Base-by-base conservation (phyloP, 495 filamentous ascomycete species). In the Penicillium tannophilum region DNA sequence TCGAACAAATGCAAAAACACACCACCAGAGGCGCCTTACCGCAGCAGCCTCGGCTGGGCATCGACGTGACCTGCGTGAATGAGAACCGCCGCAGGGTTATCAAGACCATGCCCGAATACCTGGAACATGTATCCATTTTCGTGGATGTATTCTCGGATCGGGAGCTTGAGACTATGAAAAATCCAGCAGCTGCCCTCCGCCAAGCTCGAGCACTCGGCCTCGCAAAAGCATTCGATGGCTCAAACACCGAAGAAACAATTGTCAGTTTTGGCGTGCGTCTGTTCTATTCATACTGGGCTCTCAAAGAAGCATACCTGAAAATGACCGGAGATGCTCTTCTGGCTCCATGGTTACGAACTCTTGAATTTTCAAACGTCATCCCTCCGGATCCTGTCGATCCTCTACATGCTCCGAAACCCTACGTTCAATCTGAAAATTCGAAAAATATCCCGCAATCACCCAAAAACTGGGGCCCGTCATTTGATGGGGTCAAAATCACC, bases 261-360 rank as follows among this genome's bases (percentile, higher is more conserved):
- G 76, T 88, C 20, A 76, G 82, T 44, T 82, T 81, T 43, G 83
- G 87, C 31, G 76, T 95, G 43, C 79, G 92, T 3, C 76, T 86
- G 6, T 97, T 97, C 71, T 96, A 94, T 65, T 86, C 92, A 2
- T 89, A 88, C 62, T 97, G 91, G 90, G 91, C 88, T 54, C 79
- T 94, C 54, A 90, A 94, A 63, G 92, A 97, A 74, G 90, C 92
- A 1, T 97, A 92, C 74, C 85, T 97, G 61, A 97, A 97, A 82
- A 85, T 97, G 83, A 91, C 90, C 9, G 92, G 92, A 30, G 92
- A 96, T 63, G 92, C 90, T 17, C 76, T 97, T 49, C 75, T 96
- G 35, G 92, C 92, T 4, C 77, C 81, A 3, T 96, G 91, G 92
- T 69, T 96, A 54, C 76, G 79, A 53, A 78, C 88, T 19, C 65